A percentile compares a stretch with the other conserved stretches of the same genome.
These are phyloP conservation scores for Massarina eburnea DNA, from an alignment of 2,329 filamentous ascomycete genomes.

Conservation along the genomic window DNA sequence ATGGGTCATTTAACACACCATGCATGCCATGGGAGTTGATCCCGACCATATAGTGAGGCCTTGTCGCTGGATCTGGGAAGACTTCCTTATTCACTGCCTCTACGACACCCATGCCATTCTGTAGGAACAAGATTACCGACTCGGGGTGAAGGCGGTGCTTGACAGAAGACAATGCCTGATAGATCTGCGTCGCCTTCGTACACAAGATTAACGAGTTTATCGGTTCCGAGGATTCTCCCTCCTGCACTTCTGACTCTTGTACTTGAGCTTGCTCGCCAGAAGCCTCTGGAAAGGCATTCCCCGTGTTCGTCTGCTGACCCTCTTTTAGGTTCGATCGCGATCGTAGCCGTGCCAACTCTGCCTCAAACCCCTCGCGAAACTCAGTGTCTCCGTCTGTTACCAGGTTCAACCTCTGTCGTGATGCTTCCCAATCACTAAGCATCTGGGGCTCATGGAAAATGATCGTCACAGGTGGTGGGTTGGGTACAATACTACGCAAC, in stretches of 20 bases:
- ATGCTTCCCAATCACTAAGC: slow-evolving; percentile 52
- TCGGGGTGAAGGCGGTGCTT: slow-evolving; percentile 65
- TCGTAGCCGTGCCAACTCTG: slow-evolving; percentile 45
- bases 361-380: slow-evolving; percentile 47
- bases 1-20: slow-evolving; percentile 46
- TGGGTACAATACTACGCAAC: slow-evolving; percentile 58
- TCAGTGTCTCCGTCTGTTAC: slow-evolving; percentile 48
- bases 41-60: slow-evolving; percentile 78
- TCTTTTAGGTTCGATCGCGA: slow-evolving; percentile 43
- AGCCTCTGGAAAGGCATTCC: neutral
- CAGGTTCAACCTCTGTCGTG: slow-evolving; percentile 47
- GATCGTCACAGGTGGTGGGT: slow-evolving; percentile 74
- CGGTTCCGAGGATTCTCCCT: slow-evolving; percentile 44
- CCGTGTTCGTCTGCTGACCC: slow-evolving; percentile 7
- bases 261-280: slow-evolving; percentile 8
- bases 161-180: slow-evolving; percentile 67
- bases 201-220: slow-evolving; percentile 77
- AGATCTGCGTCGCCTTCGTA: slow-evolving; percentile 70
- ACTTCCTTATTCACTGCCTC: slow-evolving; percentile 72
- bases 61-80: slow-evolving; percentile 65
- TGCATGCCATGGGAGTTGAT: slow-evolving; percentile 63
- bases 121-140: slow-evolving; percentile 74
- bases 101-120: slow-evolving; percentile 81
- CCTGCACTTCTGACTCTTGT: slow-evolving; percentile 5
- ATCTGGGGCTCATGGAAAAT: slow-evolving; percentile 64